Base-by-base conservation (phyloP, 2,329 filamentous ascomycete species). In the Nannizziopsis arthrosporioides region DNA sequence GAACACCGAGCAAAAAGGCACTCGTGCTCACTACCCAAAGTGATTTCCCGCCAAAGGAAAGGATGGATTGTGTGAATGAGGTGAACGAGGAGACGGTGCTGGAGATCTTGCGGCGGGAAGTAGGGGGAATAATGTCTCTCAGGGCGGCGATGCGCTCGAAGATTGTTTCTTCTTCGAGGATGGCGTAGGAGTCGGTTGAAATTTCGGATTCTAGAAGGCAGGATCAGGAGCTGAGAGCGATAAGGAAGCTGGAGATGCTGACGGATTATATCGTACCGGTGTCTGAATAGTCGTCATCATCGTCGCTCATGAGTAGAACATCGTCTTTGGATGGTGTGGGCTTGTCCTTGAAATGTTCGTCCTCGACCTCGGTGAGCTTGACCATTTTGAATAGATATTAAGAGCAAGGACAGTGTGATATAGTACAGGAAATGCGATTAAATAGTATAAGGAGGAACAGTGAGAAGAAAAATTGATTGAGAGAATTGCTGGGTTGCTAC, bases 321-420 rank as follows among this genome's bases (percentile, higher is more conserved):
- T 81, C 78, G 50, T 78, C 74, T 56, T 74, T 73, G 55, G 68
- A 64, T 53, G 80, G 71, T 61, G 84, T 81, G 57, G 75, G 71
- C 68, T 84, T 81, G 59, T 76, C 72, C 67, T 78, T 73, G 75
- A 95, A 94, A 71, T 93, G 85, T 77, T 95, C 89, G 67, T 96
- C 90, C 66, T 93, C 83, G 63, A 96, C 90, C 75, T 96, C 90
- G 65, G 87, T 85, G 65, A 96, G 85, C 71, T 90, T 87, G 69
- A 96, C 90, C 90, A 96, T 95, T 45, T 17, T 46, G 44, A 27
- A 27, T 27, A 27, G 22, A 27, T 4, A 27, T 27, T 27, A 27
- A 7, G 22, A 27, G 22, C 3, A 27, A 27, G 7, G 4, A 7
- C 12, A 7, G 17, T 44, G 15, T 18, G n/a, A 5, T 15, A 15